phyloP scores from a whole-genome alignment of 225 moss, liverwort and hornwort species.

The Physcomitrellopsis africana region DNA sequence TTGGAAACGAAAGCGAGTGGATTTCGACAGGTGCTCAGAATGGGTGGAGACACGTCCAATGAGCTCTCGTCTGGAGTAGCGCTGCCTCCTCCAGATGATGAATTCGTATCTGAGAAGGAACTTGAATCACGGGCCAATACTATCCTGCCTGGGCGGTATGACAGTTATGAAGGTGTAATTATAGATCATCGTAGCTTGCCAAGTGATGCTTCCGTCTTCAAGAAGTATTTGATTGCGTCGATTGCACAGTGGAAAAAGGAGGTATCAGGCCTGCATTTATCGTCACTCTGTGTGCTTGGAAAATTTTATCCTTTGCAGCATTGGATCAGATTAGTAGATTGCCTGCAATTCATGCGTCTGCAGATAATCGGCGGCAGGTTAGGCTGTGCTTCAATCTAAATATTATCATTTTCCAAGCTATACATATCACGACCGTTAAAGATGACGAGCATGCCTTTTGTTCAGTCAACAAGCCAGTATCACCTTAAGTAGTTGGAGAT shows the following conservation, averaged over 20 bases:
- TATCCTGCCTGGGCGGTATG: conserved; percentile 33
- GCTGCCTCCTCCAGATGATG: conserved; percentile 48
- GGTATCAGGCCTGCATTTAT: conserved; percentile 35
- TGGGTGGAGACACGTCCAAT: conserved; percentile 31
- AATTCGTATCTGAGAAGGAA: conserved; percentile 35
- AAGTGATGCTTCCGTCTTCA: conserved; percentile 40
- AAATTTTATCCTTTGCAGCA: conserved; percentile 3
- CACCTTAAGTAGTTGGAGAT: not conserved
- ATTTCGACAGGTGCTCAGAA: conserved; percentile 21
- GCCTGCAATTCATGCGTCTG: not conserved
- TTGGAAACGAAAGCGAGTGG: conserved; percentile 25
- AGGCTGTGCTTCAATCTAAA: conserved; percentile 2
- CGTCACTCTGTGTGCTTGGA: not conserved
- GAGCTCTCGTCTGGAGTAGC: conserved; percentile 45
- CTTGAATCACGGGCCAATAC: not conserved
- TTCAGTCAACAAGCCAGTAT: conserved; percentile 7
- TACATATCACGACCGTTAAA: not conserved
- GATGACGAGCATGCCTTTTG: not conserved
- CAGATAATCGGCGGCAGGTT: not conserved
- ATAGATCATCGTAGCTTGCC: conserved; percentile 53
- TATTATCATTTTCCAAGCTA: not conserved
- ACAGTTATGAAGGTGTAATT: conserved; percentile 55
- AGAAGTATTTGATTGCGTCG: conserved; percentile 38
- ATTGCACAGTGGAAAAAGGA: conserved; percentile 55
- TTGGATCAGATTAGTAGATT: not conserved